Evolutionary conservation across 305 asterid species (phyloP).

Genomic region (Fraxinus sp.): DNA sequence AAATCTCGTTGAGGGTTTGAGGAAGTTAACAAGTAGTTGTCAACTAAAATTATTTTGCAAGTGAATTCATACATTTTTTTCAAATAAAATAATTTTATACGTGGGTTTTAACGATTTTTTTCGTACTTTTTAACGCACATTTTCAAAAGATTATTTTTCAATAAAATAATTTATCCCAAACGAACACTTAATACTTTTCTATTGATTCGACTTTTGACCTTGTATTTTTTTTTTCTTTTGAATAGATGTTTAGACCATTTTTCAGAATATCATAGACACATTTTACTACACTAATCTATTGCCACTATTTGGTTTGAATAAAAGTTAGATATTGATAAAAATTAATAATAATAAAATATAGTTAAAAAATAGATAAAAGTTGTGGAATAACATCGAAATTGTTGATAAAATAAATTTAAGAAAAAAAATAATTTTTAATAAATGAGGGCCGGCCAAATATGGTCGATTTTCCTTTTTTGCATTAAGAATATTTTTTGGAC

Average conservation of each 20-base stretch:
- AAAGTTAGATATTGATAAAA: not conserved
- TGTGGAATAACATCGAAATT: no score
- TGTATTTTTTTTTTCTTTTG: not conserved
- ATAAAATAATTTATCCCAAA: not conserved
- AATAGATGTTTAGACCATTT: no score
- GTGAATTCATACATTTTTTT: not conserved
- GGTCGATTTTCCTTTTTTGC: not conserved
- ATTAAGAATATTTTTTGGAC: not conserved
- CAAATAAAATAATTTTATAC: no score
- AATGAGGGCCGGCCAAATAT: not conserved
- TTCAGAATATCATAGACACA: not conserved
- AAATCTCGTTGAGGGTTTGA: not conserved
- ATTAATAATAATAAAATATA: not conserved
- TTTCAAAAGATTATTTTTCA: no score
- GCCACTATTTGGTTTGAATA: not conserved
- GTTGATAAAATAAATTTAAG: not conserved
- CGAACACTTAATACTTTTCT: not conserved
- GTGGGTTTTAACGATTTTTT: not conserved
- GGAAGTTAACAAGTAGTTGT: not conserved
- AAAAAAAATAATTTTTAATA: no score
- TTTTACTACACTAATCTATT: not conserved
- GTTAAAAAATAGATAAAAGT: no score
- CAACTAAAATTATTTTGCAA: not conserved
- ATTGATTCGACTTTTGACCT: not conserved
- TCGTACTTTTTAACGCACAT: not conserved